phyloP scores from a whole-genome alignment of 768 basidiomycete species.

The Pilatotrama ljubarskyi region DNA sequence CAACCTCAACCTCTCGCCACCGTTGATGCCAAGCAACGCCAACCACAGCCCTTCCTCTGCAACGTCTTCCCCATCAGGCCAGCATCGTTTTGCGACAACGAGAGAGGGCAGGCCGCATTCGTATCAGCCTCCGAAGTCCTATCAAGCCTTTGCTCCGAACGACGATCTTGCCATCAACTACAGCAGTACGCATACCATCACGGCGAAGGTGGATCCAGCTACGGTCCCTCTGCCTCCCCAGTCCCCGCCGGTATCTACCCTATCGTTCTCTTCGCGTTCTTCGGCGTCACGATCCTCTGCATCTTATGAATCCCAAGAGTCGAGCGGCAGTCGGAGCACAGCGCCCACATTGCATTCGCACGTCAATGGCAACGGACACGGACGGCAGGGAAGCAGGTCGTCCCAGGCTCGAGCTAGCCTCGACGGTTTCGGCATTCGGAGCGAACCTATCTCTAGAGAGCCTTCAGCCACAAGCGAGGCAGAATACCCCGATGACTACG shows the following conservation, averaged over 20 bases:
- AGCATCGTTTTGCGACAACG: conserved; percentile 27
- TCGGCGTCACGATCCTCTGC: conserved; percentile 58
- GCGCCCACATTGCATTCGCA: conserved; percentile 46
- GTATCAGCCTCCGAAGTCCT: conserved; percentile 21
- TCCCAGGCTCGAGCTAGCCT: conserved; percentile 25
- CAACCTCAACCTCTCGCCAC: conserved; percentile 29
- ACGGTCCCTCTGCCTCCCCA: conserved; percentile 63
- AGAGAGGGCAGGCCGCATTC: conserved; percentile 19
- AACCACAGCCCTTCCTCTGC: conserved; percentile 20
- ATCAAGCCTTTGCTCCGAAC: conserved; percentile 22
- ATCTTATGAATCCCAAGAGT: conserved; percentile 40
- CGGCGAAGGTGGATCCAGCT: conserved; percentile 52
- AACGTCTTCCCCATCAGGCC: conserved; percentile 21
- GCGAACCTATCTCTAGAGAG: conserved; percentile 8
- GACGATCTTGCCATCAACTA: conserved; percentile 31
- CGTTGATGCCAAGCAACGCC: conserved; percentile 24
- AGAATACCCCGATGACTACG: conserved; percentile 12
- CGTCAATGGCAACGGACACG: conserved; percentile 29
- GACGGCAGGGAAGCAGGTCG: conserved; percentile 32
- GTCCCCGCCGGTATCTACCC: conserved; percentile 68
- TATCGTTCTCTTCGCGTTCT: conserved; percentile 80
- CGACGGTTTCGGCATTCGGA: conserved; percentile 19
- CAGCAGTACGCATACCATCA: conserved; percentile 13
- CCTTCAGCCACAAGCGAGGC: conserved; percentile 15
- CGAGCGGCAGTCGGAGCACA: conserved; percentile 39